Percentiles rank a stretch among this genome's conserved stretches.
These are phyloP conservation scores for Ogataea zsoltii DNA, from an alignment of 805 yeast genomes.

Conservation along the genomic window DNA sequence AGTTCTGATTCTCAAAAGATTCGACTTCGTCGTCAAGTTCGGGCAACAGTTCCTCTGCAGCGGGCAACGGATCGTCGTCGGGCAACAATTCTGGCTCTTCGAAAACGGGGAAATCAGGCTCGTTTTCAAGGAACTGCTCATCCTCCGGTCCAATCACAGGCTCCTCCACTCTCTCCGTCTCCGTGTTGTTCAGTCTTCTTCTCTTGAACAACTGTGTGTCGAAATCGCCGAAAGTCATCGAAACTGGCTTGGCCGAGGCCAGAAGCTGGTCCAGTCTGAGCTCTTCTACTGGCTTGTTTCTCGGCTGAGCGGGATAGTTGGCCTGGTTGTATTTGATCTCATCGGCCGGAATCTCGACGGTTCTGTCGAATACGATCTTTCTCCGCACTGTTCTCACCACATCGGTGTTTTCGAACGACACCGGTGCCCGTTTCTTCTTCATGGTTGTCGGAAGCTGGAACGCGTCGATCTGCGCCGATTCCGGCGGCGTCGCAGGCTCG, in stretches of 20 bases:
- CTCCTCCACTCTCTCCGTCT: constrained; percentile 2
- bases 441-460: not conserved
- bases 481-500: constrained; percentile 20
- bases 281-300: constrained; percentile 1
- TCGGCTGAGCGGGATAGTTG: constrained; percentile 25
- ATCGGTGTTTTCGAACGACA: constrained; percentile 33
- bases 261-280: constrained; percentile 7
- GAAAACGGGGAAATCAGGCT: constrained; percentile 25
- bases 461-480: constrained; percentile 6
- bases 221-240: constrained; percentile 14
- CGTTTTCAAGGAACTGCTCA: constrained; percentile 22
- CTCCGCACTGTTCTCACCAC: constrained; percentile 53
- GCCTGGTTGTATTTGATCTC: constrained; percentile 34
- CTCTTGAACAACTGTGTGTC: constrained; percentile 15
- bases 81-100: constrained; percentile 16
- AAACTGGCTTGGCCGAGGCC: constrained; percentile 10
- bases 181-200: constrained; percentile 10
- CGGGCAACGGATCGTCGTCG: constrained; percentile 12
- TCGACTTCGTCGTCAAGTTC: constrained; percentile 28
- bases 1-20: constrained; percentile 21
- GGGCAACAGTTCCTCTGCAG: constrained; percentile 19
- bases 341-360: constrained; percentile 45
- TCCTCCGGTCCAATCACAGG: constrained; percentile 6
- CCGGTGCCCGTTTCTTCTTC: constrained; percentile 29
- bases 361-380: constrained; percentile 46